Evolutionary conservation across 2,329 filamentous ascomycete genomes (phyloP).

Genomic region (Plectosphaerella cucumerina): DNA sequence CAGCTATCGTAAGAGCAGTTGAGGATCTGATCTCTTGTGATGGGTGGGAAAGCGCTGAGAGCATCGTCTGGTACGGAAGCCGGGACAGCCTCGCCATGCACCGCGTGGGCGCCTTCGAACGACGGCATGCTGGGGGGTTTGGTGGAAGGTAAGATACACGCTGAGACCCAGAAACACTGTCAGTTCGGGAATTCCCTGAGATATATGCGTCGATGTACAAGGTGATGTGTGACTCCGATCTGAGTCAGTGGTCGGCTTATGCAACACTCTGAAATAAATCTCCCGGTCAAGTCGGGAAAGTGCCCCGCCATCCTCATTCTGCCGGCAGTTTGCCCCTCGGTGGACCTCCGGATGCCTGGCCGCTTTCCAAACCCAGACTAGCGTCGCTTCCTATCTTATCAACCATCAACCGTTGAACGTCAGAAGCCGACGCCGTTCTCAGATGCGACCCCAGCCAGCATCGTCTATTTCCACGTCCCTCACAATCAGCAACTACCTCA

Average conservation of each 20-base stretch:
- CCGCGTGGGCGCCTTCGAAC: constrained; percentile 16
- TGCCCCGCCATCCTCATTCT: constrained; percentile 3
- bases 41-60: constrained; percentile 69
- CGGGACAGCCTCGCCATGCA: constrained; percentile 7
- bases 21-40: constrained; percentile 81
- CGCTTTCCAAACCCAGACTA: not conserved
- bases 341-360: not conserved
- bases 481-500: not conserved
- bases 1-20: constrained; percentile 93
- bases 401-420: not conserved
- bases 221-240: constrained; percentile 1
- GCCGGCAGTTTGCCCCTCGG: not conserved
- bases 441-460: not conserved
- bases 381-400: not conserved
- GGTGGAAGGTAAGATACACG: not conserved
- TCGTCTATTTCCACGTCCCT: not conserved
- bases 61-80: constrained; percentile 10
- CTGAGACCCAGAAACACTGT: not conserved
- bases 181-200: not conserved
- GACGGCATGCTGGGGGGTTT: constrained; percentile 23
- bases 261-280: not conserved
- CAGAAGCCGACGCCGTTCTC: not conserved
- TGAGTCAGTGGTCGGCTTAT: not conserved
- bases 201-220: not conserved
- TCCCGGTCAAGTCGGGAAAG: not conserved